Base-by-base conservation (phyloP, 2,329 filamentous ascomycete species). In the Neonectria magnoliae region DNA sequence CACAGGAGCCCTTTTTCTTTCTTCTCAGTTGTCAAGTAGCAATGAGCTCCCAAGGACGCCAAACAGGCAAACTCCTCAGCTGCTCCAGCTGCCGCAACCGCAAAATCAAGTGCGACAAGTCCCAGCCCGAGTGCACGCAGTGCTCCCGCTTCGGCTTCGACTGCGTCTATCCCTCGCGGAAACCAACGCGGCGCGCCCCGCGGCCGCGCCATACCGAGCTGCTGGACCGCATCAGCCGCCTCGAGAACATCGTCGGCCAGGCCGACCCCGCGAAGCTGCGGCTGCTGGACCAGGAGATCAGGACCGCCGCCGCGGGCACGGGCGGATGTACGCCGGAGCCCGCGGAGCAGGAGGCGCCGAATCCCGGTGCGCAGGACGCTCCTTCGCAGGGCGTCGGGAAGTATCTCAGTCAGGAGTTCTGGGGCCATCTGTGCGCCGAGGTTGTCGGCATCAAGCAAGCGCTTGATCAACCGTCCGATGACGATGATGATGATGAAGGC, bases 1-100 rank as follows among this genome's bases (percentile, higher is more conserved):
- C 8, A 38, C 16, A 20, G 2, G 8, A 11, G 44, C 38, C n/a
- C 16, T 10, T 18, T 20, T n/a, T 50, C 50, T 41, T 27, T n/a
- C 20, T 25, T 25, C 33, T n/a, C 47, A 25, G 31, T 36, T 58
- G 16, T 48, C 44, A 47, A 38, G 56, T 54, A 60, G 65, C 42
- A 16, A 75, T 75, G 73, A 73, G 64, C 50, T 38, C 63, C 10
- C 61, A 56, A 27, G 64, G 68, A 57, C 66, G 58, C 42, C 64
- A 55, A n/a, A 63, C 64, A 1, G 64, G 67, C 48, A 80, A 81
- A 63, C 78, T 79, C n/a, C 74, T 84, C 51, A 83, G 81, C 41
- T 91, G 90, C 72, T 81, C 87, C 5, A 81, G 83, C n/a, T 92
- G 89, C 70, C 87, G 90, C 64, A 84, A 87, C 66, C 84, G 87